These are phyloP conservation scores for Thelonectria rubi DNA, from an alignment of 2,329 filamentous ascomycete species.

Conservation along the genomic window DNA sequence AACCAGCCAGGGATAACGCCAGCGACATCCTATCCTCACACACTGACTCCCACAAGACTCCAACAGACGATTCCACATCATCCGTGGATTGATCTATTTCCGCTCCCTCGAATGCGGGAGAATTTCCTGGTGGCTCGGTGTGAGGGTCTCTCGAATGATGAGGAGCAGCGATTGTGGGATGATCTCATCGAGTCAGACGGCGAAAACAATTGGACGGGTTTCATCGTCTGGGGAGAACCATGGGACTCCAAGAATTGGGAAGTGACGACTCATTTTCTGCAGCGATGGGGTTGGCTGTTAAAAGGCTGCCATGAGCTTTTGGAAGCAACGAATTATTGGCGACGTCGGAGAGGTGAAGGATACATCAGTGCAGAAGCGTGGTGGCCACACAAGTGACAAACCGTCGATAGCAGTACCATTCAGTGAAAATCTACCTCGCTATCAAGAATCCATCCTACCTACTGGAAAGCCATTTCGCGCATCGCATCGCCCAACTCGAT, in stretches of 20 bases:
- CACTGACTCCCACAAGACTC: neutral
- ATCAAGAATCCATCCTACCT: neutral
- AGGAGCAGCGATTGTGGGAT: conserved; percentile 3
- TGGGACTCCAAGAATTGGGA: neutral
- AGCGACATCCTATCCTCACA: neutral
- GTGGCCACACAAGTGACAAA: neutral
- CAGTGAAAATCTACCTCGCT: neutral
- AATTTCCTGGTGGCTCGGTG: neutral
- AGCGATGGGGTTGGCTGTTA: neutral
- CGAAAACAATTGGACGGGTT: neutral
- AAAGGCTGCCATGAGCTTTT: neutral
- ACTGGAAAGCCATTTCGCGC: conserved; percentile 7
- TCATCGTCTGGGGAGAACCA: conserved; percentile 7
- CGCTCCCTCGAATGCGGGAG: neutral
- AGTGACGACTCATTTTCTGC: neutral
- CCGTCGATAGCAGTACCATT: neutral
- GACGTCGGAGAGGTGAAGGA: neutral
- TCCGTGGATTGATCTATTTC: conserved; percentile 5
- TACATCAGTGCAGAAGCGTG: neutral
- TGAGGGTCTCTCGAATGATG: neutral
- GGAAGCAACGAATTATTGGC: conserved; percentile 1
- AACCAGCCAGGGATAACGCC: neutral
- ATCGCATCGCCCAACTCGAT: conserved; percentile 41
- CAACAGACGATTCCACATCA: neutral
- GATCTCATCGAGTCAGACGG: neutral